phyloP scores from a whole-genome alignment of 2,329 filamentous ascomycete species.

The Fusarium xylarioides region DNA sequence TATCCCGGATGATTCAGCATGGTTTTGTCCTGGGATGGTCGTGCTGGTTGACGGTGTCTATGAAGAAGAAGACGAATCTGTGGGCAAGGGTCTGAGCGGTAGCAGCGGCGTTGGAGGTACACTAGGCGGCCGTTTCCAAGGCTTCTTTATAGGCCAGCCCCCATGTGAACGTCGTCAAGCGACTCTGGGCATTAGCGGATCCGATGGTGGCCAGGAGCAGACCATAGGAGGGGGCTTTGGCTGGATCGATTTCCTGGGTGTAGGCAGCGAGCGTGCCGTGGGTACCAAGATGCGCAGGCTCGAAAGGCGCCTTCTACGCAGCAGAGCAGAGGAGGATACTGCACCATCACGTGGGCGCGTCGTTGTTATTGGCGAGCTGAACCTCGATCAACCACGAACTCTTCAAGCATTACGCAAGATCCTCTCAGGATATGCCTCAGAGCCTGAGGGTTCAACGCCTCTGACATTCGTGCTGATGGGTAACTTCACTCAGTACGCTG shows the following conservation, averaged over 20 bases:
- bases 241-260: conserved; percentile 95
- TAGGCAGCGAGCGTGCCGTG: conserved; percentile 86
- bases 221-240: conserved; percentile 85
- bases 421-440: conserved; percentile 75
- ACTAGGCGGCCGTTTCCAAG: conserved; percentile 91
- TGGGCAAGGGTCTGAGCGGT: conserved; percentile 75
- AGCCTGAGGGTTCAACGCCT: conserved; percentile 72
- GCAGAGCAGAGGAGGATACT: conserved; percentile 47
- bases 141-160: conserved; percentile 89
- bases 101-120: conserved; percentile 86
- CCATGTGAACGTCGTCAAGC: conserved; percentile 85
- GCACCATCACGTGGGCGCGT: conserved; percentile 61
- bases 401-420: conserved; percentile 84
- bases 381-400: conserved; percentile 84
- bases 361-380: conserved; percentile 85
- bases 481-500: conserved; percentile 77
- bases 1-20: conserved; percentile 86
- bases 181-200: conserved; percentile 76
- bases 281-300: conserved; percentile 85
- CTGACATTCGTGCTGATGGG: conserved; percentile 85
- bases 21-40: conserved; percentile 96
- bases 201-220: conserved; percentile 65
- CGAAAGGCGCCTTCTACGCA: conserved; percentile 72
- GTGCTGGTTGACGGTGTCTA: conserved; percentile 96
- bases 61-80: conserved; percentile 84